Percentiles rank a stretch among this genome's conserved stretches.
phyloP scores from a whole-genome alignment of 2,329 filamentous ascomycete genomes.

The Epichloe amarillans region DNA sequence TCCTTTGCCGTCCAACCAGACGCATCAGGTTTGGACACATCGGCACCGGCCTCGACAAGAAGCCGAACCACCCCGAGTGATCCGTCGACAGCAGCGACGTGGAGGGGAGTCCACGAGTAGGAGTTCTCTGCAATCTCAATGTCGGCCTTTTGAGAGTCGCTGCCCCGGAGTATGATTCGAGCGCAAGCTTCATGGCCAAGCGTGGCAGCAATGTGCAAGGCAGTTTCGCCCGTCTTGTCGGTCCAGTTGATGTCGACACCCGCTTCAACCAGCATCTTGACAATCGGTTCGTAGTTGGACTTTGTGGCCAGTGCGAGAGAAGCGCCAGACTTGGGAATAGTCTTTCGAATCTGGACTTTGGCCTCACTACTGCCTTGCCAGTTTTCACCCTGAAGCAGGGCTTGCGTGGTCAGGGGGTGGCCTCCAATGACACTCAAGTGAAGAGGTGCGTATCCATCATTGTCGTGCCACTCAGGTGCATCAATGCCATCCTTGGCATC shows the following conservation, averaged over 20 bases:
- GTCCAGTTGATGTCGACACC: constrained; percentile 90
- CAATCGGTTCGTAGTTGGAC: constrained; percentile 72
- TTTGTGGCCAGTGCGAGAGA: constrained; percentile 80
- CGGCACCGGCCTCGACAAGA: constrained; percentile 64
- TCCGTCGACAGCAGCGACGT: constrained; percentile 84
- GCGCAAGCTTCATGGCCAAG: constrained; percentile 78
- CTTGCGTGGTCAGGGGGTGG: constrained; percentile 77
- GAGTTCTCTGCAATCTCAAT: constrained; percentile 68
- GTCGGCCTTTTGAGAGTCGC: constrained; percentile 56
- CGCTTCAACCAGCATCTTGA: constrained; percentile 75
- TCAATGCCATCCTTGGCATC: constrained; percentile 78
- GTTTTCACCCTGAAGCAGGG: constrained; percentile 67
- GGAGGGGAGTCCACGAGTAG: constrained; percentile 90
- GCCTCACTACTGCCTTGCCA: constrained; percentile 53
- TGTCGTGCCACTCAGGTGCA: constrained; percentile 77
- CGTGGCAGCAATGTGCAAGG: constrained; percentile 79
- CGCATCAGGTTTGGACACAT: constrained; percentile 61
- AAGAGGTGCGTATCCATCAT: constrained; percentile 78
- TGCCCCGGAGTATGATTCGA: constrained; percentile 58
- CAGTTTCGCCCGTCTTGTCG: constrained; percentile 80
- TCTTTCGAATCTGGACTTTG: constrained; percentile 51
- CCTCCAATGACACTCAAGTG: constrained; percentile 88
- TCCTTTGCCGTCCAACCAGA: constrained; percentile 93
- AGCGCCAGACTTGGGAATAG: constrained; percentile 71
- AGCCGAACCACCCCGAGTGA: constrained; percentile 62